Percentiles rank a stretch among this genome's conserved stretches.
Evolutionary conservation across 805 yeast genomes (phyloP).

Genomic region (Yarrowia porcina): DNA sequence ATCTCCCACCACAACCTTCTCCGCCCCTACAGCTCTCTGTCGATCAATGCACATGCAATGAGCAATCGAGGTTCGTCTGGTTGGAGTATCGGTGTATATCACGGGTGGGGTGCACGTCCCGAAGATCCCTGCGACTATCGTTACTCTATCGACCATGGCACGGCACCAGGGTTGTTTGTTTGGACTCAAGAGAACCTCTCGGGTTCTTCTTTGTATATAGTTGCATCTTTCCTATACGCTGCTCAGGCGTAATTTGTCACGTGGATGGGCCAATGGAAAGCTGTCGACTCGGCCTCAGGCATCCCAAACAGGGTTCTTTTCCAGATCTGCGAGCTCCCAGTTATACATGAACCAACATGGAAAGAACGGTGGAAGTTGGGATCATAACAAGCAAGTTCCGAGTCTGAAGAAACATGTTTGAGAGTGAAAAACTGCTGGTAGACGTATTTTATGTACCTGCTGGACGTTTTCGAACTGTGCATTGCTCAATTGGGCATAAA

Average conservation of each 20-base stretch:
- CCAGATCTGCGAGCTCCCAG: not conserved
- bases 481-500: too few species aligned
- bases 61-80: not conserved
- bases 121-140: conserved; percentile 2
- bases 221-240: not conserved
- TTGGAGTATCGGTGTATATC: not conserved
- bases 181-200: not conserved
- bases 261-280: not conserved
- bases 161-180: conserved; percentile 4
- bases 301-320: not conserved
- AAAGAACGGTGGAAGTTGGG: too few species aligned
- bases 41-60: conserved; percentile 17
- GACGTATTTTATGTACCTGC: too few species aligned
- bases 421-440: too few species aligned
- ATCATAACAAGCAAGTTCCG: too few species aligned
- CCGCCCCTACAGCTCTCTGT: not conserved
- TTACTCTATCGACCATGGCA: not conserved
- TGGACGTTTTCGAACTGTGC: too few species aligned
- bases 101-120: conserved; percentile 1
- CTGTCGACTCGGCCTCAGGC: not conserved
- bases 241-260: not conserved
- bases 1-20: not conserved
- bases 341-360: too few species aligned
- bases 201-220: not conserved
- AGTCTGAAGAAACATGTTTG: too few species aligned